These are phyloP conservation scores for Xylaria nigripes DNA, from an alignment of 495 filamentous ascomycete genomes.

Conservation along the genomic window DNA sequence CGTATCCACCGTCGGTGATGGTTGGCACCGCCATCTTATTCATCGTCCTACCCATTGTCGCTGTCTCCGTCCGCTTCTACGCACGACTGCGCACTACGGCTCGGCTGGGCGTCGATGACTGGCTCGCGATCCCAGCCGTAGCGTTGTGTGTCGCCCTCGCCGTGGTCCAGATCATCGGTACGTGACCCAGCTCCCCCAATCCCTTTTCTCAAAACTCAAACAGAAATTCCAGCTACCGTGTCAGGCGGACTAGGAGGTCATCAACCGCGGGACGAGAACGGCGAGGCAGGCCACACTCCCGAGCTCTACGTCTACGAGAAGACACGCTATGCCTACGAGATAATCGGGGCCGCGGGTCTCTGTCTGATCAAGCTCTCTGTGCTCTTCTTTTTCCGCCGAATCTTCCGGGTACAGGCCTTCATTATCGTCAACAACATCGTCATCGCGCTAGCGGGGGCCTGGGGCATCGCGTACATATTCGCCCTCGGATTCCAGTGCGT, in stretches of 20 bases:
- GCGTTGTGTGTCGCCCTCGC: constrained; percentile 2
- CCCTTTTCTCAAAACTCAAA: not conserved
- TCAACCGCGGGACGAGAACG: not conserved
- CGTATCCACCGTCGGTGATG: constrained; percentile 8
- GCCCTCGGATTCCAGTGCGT: constrained; percentile 36
- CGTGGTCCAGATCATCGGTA: constrained; percentile 12
- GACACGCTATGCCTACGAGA: constrained; percentile 9
- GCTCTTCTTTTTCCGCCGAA: constrained; percentile 32
- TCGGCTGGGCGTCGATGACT: constrained; percentile 12
- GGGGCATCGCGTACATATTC: constrained; percentile 31
- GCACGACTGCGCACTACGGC: not conserved
- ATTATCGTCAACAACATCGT: constrained; percentile 23
- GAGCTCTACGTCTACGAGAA: constrained; percentile 10
- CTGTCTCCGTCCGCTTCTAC: constrained; percentile 11
- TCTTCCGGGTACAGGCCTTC: constrained; percentile 32
- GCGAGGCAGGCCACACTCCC: not conserved
- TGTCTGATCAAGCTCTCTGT: constrained; percentile 13
- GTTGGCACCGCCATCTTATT: constrained; percentile 11
- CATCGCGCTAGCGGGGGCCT: constrained; percentile 28
- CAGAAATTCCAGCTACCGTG: not conserved
- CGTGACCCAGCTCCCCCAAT: not conserved
- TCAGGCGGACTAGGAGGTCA: constrained; percentile 4
- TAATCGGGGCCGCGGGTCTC: constrained; percentile 8
- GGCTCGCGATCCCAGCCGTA: constrained; percentile 6
- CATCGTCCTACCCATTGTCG: constrained; percentile 4